phyloP scores from a whole-genome alignment of 2,329 filamentous ascomycete species.

The Fusarium sp. region DNA sequence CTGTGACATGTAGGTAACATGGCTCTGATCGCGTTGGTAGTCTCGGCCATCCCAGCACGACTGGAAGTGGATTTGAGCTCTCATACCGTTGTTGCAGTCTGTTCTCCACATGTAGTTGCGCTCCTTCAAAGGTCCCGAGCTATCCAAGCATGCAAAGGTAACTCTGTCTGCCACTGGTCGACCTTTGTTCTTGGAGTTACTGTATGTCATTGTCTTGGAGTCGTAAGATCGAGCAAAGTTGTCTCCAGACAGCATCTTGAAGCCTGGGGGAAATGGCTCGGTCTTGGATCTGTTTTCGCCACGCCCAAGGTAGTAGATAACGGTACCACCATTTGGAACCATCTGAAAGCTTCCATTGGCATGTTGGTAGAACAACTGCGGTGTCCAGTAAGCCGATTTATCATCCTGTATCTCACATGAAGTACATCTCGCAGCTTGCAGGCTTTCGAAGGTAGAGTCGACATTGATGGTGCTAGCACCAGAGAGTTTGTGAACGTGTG shows the following conservation, averaged over 20 bases:
- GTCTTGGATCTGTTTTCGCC: constrained; percentile 41
- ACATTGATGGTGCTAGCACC: constrained; percentile 41
- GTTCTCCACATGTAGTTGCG: constrained; percentile 41
- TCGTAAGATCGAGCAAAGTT: constrained; percentile 31
- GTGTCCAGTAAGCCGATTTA: constrained; percentile 44
- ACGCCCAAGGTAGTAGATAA: constrained; percentile 42
- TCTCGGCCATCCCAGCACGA: constrained; percentile 42
- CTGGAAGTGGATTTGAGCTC: constrained; percentile 43
- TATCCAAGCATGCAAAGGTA: constrained; percentile 43
- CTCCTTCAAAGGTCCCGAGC: constrained; percentile 36
- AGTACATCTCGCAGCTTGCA: constrained; percentile 39
- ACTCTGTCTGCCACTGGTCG: constrained; percentile 38
- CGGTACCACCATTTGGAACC: constrained; percentile 40
- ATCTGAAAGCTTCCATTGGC: constrained; percentile 40
- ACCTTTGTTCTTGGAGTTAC: constrained; percentile 12
- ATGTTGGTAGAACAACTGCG: constrained; percentile 40
- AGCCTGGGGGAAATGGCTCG: constrained; percentile 40
- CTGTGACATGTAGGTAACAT: constrained; percentile 41
- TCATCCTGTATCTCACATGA: constrained; percentile 43
- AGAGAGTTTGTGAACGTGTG: constrained; percentile 41
- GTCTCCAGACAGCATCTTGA: constrained; percentile 40
- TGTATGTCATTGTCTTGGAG: constrained; percentile 38
- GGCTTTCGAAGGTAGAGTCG: constrained; percentile 23
- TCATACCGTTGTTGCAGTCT: constrained; percentile 41
- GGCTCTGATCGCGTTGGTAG: constrained; percentile 40